These are phyloP conservation scores for Herpetomonas samuelpessoai DNA, from an alignment of 208 protist species.

Conservation along the genomic window DNA sequence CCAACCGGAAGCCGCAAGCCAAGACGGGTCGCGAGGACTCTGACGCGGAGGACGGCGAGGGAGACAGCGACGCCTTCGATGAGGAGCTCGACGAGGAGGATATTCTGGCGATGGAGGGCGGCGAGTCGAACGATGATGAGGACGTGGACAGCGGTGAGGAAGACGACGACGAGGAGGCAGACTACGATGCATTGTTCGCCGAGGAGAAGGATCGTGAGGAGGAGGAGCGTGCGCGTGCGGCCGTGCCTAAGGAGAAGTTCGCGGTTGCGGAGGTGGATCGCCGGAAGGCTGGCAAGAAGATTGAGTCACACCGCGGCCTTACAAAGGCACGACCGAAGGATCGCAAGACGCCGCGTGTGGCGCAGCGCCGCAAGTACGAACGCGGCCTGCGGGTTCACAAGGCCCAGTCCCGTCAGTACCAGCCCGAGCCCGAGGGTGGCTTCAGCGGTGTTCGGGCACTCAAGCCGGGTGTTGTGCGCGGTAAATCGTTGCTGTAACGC, in stretches of 20 bases:
- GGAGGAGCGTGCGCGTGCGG: constrained; percentile 20
- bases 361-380: constrained; percentile 88
- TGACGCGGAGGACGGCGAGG: constrained; percentile 22
- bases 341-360: constrained; percentile 86
- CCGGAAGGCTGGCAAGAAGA: constrained; percentile 80
- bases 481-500: constrained; percentile 15
- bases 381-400: constrained; percentile 83
- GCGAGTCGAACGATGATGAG: constrained; percentile 19
- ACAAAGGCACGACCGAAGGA: constrained; percentile 88
- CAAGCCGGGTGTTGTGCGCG: constrained; percentile 72
- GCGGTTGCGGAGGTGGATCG: constrained; percentile 64
- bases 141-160: constrained; percentile 17
- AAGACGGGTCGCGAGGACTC: constrained; percentile 3
- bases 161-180: constrained; percentile 30
- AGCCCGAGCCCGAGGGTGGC: constrained; percentile 81
- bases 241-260: constrained; percentile 29
- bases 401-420: constrained; percentile 65
- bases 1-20: constrained; percentile 13
- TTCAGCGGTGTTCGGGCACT: constrained; percentile 74
- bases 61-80: constrained; percentile 1
- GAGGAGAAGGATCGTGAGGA: constrained; percentile 58
- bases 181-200: constrained; percentile 65
- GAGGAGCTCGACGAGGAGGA: constrained; percentile 30
- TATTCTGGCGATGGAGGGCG: constrained; percentile 13
- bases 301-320: constrained; percentile 87